Base-by-base conservation (phyloP, 371 early-diverging fungal species). In the Rhizopus arrhizus region DNA sequence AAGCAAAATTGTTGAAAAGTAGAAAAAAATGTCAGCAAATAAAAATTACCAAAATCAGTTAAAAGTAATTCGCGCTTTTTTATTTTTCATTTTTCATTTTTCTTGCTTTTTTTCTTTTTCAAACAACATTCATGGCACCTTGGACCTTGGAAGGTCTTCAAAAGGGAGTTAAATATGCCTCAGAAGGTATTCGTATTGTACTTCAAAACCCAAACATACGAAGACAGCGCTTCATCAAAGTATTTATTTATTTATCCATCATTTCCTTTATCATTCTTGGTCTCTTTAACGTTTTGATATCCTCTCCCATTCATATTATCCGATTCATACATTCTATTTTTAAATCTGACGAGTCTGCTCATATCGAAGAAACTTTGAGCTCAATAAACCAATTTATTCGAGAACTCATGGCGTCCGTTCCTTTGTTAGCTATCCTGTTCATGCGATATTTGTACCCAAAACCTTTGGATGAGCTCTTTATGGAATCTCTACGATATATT, bases 371-470 rank as follows among this genome's bases (percentile, higher is more conserved):
- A 4, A 47, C 55, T 4, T 35, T 77, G 8, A 58, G 52, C 1
- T 53, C 65, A 7, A 51, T 64, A 5, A 58, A 58, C 35, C 58
- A 53, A 7, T 58, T 62, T 46, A 49, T 73, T 1, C 80, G 72
- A 10, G 83, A 83, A 57, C 28, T 72, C 9, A 69, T 83, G 15
- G 68, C 75, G 9, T 74, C 75, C 4, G 55, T 84, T 13, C 89
- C 89, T 2, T 66, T 86, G 15, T 46, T 82, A 7, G 84, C 79
- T 0, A 48, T 88, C 13, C 41, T 88, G 45, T 83, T 85, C 54
- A 75, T 88, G 74, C 73, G 85, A n/a, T 85, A 86, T 53, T 48
- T 85, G 9, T 85, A 88, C 56, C 85, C 89, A 3, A 79, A 85
- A 55, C 85, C 86, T 12, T 63, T 88, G 54, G 87, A 88, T 53